Evolutionary conservation across 2,329 filamentous ascomycete genomes (phyloP).

Genomic region (Dendrostoma leiphaemia): DNA sequence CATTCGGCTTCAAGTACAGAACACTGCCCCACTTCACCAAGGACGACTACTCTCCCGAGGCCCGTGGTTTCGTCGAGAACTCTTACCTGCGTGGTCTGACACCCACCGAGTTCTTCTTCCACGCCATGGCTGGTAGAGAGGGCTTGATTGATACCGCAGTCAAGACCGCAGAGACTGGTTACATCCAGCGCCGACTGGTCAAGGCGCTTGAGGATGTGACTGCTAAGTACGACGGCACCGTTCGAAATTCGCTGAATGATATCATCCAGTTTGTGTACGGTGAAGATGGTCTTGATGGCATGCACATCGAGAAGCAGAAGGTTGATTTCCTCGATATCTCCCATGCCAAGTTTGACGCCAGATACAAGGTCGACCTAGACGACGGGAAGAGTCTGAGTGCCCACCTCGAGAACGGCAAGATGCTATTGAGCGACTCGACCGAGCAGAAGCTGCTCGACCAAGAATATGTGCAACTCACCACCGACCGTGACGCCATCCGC

Average conservation of each 20-base stretch:
- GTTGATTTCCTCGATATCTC: conserved; percentile 85
- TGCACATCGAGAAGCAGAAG: conserved; percentile 88
- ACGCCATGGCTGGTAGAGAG: conserved; percentile 99
- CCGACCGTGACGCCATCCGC: conserved; percentile 75
- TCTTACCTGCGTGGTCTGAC: conserved; percentile 95
- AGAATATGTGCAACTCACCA: conserved; percentile 76
- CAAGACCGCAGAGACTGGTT: conserved; percentile 98
- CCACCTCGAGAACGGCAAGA: conserved; percentile 80
- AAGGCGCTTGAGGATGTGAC: conserved; percentile 98
- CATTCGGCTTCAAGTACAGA: conserved; percentile 98
- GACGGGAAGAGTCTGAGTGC: conserved; percentile 53
- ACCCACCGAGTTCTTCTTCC: conserved; percentile 97
- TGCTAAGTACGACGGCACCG: conserved; percentile 95
- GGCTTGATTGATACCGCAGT: conserved; percentile 99
- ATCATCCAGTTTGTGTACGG: conserved; percentile 97
- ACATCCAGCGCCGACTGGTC: conserved; percentile 96
- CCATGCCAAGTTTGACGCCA: conserved; percentile 71
- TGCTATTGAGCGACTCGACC: conserved; percentile 82
- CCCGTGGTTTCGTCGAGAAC: conserved; percentile 97
- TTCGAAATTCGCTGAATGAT: conserved; percentile 94
- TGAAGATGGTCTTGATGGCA: conserved; percentile 93
- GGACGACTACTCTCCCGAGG: conserved; percentile 97
- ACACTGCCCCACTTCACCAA: conserved; percentile 98
- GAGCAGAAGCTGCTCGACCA: conserved; percentile 84
- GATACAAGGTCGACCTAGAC: conserved; percentile 87